Evolutionary conservation across 257 asterid species (phyloP), one percentile per base, ranked within the genome.

Genomic region (Petunia axillaris): DNA sequence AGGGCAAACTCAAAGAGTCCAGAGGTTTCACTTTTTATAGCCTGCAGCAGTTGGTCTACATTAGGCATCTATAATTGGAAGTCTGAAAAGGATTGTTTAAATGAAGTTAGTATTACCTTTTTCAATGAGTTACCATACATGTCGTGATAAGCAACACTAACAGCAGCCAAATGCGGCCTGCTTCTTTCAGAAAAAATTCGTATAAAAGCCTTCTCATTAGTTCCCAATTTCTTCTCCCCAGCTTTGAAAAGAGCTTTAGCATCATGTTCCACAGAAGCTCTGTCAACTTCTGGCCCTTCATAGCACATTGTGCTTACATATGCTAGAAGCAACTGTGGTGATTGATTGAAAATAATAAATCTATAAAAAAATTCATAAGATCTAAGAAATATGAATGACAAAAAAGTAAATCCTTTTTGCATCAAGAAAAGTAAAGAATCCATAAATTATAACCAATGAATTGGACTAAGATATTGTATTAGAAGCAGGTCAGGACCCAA

Each of bases 231-330:
- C 88, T 83, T 94, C 85, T 94, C 99, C 63, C 99, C 99, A 38
- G 99, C 98, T 86, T 91, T 94, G 63, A 41, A 96, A 75, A 96
- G 98, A 77, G 92, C 67, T 86, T 89, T 93, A 82, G 99, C 98
- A 90, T 96, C 99, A 78, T 85, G 84, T 38, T 96, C 98, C 11
- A 71, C 93, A 83, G 81, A 78, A 80, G 89, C 89, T 77, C 89
- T 83, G 81, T 96, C 99, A 85, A 91, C 88, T 85, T 91, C 93
- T n/a, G 93, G 93, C 82, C 99, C 98, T 89, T 94, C 99, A 82
- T 94, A 90, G 41, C 98, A 91, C 57, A 81, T 25, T 38, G 84
- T 46, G 78, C 83, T 85, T 70, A 90, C 70, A 57, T 71, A 91
- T 64, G 98, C 92, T 62, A 94, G 92, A 68, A 96, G 86, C 90